These are phyloP conservation scores for Cicer yamashitae DNA, from an alignment of 306 rosid species.

Conservation along the genomic window DNA sequence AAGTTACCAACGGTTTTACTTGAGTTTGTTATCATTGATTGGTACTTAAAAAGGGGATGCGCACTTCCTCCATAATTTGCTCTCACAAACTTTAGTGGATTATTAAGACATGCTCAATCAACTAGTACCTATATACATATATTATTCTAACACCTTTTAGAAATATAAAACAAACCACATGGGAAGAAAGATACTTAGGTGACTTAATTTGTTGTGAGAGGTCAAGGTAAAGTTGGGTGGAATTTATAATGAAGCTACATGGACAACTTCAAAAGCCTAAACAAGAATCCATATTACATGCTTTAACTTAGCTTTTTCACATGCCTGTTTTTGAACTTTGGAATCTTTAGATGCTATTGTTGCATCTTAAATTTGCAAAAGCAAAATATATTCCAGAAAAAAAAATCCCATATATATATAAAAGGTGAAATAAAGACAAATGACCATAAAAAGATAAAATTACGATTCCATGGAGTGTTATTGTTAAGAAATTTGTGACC, in stretches of 20 bases:
- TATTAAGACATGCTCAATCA: constrained; percentile 40
- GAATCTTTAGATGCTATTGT: constrained; percentile 44
- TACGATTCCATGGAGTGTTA: no score
- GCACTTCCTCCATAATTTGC: constrained; percentile 56
- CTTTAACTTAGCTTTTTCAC: constrained; percentile 50
- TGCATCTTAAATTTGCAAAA: constrained; percentile 47
- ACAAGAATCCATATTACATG: constrained; percentile 40
- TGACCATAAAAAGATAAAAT: no score
- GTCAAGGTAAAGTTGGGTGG: constrained; percentile 39
- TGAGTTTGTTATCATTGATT: constrained; percentile 50
- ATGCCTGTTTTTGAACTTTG: constrained; percentile 43
- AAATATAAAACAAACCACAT: constrained; percentile 51
- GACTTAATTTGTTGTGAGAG: constrained; percentile 22
- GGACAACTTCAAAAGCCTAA: constrained; percentile 34
- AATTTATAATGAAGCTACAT: constrained; percentile 38
- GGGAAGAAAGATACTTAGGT: constrained; percentile 39
- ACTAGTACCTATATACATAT: neutral
- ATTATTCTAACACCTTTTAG: constrained; percentile 38
- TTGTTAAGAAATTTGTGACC: no score
- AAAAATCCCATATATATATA: constrained; percentile 7
- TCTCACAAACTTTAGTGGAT: constrained; percentile 46
- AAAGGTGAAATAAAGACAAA: no score
- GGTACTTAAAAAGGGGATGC: constrained; percentile 58
- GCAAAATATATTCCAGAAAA: constrained; percentile 23
- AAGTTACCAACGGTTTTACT: constrained; percentile 29